Evolutionary conservation across 768 basidiomycete genomes (phyloP).

Genomic region (Tulasnella sp.): DNA sequence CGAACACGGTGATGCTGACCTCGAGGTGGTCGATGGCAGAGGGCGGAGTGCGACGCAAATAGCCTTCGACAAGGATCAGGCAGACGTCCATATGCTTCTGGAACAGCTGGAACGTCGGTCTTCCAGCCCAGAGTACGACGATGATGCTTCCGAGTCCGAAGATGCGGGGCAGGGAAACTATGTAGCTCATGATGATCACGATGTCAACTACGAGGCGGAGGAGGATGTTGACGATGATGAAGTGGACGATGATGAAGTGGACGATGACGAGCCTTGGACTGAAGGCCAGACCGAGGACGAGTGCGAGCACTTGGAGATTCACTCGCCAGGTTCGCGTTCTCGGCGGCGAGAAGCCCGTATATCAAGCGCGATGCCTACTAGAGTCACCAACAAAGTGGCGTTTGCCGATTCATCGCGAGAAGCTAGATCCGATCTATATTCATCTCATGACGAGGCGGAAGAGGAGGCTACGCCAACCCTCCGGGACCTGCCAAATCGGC

Average conservation of each 20-base stretch:
- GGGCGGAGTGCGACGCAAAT: constrained; percentile 63
- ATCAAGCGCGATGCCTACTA: constrained; percentile 5
- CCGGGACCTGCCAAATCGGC: not conserved
- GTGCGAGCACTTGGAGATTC: not conserved
- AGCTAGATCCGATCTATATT: constrained; percentile 12
- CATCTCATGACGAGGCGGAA: constrained; percentile 9
- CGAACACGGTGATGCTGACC: constrained; percentile 61
- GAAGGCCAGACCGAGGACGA: not conserved
- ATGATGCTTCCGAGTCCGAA: constrained; percentile 19
- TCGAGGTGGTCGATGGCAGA: constrained; percentile 57
- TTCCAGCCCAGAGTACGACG: constrained; percentile 20
- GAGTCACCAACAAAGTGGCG: not conserved
- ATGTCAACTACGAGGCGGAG: not conserved
- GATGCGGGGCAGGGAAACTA: not conserved
- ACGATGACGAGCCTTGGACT: constrained; percentile 10
- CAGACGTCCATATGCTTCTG: constrained; percentile 29
- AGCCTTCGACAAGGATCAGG: constrained; percentile 28
- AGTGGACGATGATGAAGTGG: constrained; percentile 16
- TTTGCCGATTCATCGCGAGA: not conserved
- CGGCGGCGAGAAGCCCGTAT: not conserved
- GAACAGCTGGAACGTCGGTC: constrained; percentile 25
- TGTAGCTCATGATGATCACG: not conserved
- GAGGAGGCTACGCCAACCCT: not conserved
- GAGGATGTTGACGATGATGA: constrained; percentile 9
- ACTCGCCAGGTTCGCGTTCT: not conserved